These are phyloP conservation scores for Coniella vitis DNA, from an alignment of 2,329 filamentous ascomycete genomes.

Conservation along the genomic window DNA sequence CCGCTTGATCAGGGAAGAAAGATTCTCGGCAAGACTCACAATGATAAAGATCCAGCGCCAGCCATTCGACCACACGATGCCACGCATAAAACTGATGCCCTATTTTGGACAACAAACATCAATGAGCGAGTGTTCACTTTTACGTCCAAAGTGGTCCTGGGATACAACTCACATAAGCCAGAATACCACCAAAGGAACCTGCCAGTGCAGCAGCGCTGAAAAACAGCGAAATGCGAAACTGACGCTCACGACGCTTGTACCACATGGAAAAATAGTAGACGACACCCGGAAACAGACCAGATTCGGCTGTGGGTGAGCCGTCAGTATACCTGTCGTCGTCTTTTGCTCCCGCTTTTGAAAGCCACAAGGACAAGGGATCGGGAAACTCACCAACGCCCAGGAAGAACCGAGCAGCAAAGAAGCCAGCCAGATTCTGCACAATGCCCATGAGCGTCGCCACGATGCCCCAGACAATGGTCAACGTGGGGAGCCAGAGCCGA, in stretches of 20 bases:
- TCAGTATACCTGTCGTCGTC: background rate
- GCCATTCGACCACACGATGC: conserved; percentile 43
- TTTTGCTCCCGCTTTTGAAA: no score
- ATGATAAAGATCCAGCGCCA: conserved; percentile 58
- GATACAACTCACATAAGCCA: conserved; percentile 40
- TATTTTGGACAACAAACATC: conserved; percentile 18
- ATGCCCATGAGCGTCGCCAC: conserved; percentile 47
- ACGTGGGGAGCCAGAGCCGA: conserved; percentile 47
- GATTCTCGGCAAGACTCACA: conserved; percentile 32
- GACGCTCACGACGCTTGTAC: conserved; percentile 48
- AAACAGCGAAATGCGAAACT: conserved; percentile 50
- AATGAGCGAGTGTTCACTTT: no score
- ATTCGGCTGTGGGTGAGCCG: conserved; percentile 34
- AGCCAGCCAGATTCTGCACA: conserved; percentile 42
- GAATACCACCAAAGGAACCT: conserved; percentile 49
- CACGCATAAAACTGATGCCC: conserved; percentile 48
- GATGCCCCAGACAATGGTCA: conserved; percentile 50
- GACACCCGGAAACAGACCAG: conserved; percentile 44
- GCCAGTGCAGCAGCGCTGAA: conserved; percentile 49
- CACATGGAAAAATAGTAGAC: conserved; percentile 47
- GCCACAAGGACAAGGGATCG: background rate
- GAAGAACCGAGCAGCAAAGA: conserved; percentile 48
- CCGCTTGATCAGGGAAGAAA: no score
- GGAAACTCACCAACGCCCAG: conserved; percentile 44
- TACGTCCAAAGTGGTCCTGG: no score